Evolutionary conservation across 1,139 yeast genomes (phyloP), one percentile per base, ranked within the genome.

Genomic region (Geotrichum aggregatum): DNA sequence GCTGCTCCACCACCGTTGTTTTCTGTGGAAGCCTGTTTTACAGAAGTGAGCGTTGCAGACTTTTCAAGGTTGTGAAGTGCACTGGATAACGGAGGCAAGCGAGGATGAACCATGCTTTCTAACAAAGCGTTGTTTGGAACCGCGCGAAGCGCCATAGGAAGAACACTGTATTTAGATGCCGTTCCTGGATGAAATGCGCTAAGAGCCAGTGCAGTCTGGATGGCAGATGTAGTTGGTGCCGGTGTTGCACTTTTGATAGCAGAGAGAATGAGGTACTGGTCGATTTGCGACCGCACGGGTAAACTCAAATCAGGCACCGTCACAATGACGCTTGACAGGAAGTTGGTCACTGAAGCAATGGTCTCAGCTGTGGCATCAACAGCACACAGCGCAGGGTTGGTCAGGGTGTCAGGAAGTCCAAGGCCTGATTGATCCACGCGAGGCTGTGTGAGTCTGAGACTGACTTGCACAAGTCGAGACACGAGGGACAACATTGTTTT

Each of bases 31-130:
- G n/a, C n/a, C n/a, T 40, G 33, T n/a, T 22, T 22, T 11, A 30
- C 3, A 10, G 44, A 18, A 2, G 3, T 5, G 3, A 50, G 35
- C 1, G 39, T 35, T 3, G 54, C 54, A 24, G 54, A 33, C 16
- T 36, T 28, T 14, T 14, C 22, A 16, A 54, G 36, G 13, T 48
- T 52, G 38, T 54, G 54, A 6, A 43, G 36, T 3, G 49, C 52
- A 16, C 45, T 45, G 6, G 61, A 54, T 10, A 57, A 47, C 2
- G 87, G 78, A 1, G 96, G 96, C 59, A 88, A 79, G 59, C 94
- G 74, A 36, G 96, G 95, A 61, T 86, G 86, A 56, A 80, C 76
- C 61, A 87, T 73, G 2, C 82, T 75, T 63, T 83, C 80, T 58
- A 60, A 52, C 28, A 87, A 66, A 3, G 76, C 70, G 31, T 69